Evolutionary conservation across 148 eudicot species (phyloP).

Genomic region (Tetragonia tetragonoides): DNA sequence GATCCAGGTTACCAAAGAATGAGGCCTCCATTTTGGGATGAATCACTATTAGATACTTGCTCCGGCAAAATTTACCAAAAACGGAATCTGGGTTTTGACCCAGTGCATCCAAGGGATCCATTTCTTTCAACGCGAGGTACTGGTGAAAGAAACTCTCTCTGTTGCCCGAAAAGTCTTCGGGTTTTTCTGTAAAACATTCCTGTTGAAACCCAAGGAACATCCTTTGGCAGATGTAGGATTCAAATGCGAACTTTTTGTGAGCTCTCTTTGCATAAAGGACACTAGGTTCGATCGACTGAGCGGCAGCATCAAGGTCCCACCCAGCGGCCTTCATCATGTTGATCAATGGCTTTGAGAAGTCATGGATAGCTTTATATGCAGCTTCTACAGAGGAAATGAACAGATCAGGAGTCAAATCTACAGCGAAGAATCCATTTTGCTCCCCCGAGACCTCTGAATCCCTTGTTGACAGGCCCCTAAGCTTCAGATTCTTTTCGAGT

Average conservation of each 20-base stretch:
- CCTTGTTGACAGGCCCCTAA: slow-evolving; percentile 78
- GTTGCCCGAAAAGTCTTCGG: slow-evolving; percentile 36
- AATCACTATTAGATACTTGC: slow-evolving; percentile 62
- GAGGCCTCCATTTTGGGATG: slow-evolving; percentile 97
- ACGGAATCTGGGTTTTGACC: slow-evolving; percentile 82
- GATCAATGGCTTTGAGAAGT: slow-evolving; percentile 90
- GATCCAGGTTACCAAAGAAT: slow-evolving; percentile 91
- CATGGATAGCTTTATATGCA: slow-evolving; percentile 83
- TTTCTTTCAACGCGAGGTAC: slow-evolving; percentile 76
- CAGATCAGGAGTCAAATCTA: slow-evolving; percentile 74
- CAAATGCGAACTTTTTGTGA: slow-evolving; percentile 93
- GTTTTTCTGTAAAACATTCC: slow-evolving; percentile 61
- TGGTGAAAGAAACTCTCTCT: slow-evolving; percentile 75
- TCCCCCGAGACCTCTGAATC: slow-evolving; percentile 56
- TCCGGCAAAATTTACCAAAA: slow-evolving; percentile 82
- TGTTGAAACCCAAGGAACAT: slow-evolving; percentile 83
- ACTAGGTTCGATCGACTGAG: slow-evolving; percentile 76
- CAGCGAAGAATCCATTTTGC: slow-evolving; percentile 48
- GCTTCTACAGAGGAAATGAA: slow-evolving; percentile 74
- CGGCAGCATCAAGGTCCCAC: slow-evolving; percentile 99
- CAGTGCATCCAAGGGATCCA: slow-evolving; percentile 84
- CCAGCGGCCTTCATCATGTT: slow-evolving; percentile 99
- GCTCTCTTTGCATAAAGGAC: slow-evolving; percentile 76
- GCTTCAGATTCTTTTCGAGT: slow-evolving; percentile 85
- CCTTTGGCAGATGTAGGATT: slow-evolving; percentile 80